Percentiles rank a stretch among this genome's conserved stretches.
phyloP scores from a whole-genome alignment of 495 filamentous ascomycete genomes.

The Pyronema omphalodes region DNA sequence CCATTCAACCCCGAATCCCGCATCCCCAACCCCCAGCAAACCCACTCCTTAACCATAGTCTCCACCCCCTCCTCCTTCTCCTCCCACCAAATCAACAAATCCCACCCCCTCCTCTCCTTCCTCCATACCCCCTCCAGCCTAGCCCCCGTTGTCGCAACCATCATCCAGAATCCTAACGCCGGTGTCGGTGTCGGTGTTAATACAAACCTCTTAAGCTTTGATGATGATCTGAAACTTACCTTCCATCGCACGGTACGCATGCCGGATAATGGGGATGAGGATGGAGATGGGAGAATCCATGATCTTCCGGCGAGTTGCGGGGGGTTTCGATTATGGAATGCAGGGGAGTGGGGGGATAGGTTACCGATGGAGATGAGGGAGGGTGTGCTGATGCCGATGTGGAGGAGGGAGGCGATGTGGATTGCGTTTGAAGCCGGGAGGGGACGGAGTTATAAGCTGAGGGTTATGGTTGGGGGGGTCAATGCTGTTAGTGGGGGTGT shows the following conservation, averaged over 20 bases:
- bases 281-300: conserved; percentile 3
- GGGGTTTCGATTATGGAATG: conserved; percentile 28
- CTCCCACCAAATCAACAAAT: too few species aligned
- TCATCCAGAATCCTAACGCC: too few species aligned
- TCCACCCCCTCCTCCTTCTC: too few species aligned
- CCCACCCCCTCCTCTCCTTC: too few species aligned
- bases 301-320: conserved; percentile 27
- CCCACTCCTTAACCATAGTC: too few species aligned
- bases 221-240: conserved; percentile 9
- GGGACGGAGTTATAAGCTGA: conserved; percentile 26
- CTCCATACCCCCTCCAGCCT: too few species aligned
- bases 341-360: conserved; percentile 18
- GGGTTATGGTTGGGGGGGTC: conserved; percentile 30
- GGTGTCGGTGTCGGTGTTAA: too few species aligned
- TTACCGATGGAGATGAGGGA: conserved; percentile 24
- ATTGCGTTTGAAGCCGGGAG: not conserved
- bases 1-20: too few species aligned
- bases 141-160: too few species aligned
- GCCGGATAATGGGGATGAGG: conserved; percentile 24
- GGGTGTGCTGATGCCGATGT: conserved; percentile 31
- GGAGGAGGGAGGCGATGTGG: conserved; percentile 18
- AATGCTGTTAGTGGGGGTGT: conserved; percentile 32
- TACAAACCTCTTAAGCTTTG: too few species aligned
- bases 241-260: conserved; percentile 32
- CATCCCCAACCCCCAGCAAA: too few species aligned